Evolutionary conservation across 495 filamentous ascomycete genomes (phyloP).

Genomic region (Xylaria palmicola): DNA sequence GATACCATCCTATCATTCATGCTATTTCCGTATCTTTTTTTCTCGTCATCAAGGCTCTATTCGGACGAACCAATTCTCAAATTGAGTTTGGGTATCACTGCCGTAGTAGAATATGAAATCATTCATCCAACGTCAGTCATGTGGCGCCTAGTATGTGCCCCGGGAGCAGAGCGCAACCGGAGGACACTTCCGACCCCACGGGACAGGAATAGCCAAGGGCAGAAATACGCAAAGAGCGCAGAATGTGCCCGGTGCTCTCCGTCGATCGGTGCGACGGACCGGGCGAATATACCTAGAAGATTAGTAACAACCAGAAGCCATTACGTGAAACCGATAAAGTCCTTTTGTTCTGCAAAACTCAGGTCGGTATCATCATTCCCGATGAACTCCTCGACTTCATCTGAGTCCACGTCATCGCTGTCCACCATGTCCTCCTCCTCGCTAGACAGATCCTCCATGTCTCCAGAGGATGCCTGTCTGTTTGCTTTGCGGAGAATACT

Average conservation of each 20-base stretch:
- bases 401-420: conserved; percentile 87
- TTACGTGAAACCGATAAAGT: conserved; percentile 47
- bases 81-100: conserved; percentile 21
- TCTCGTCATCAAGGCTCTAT: conserved; percentile 1
- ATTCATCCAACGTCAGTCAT: conserved; percentile 9
- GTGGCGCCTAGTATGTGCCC: conserved; percentile 6
- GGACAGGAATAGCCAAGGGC: not conserved
- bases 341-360: conserved; percentile 44
- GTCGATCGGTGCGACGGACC: not conserved
- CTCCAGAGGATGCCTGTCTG: conserved; percentile 40
- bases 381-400: conserved; percentile 74
- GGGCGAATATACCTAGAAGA: conserved; percentile 10
- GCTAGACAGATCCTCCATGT: conserved; percentile 77
- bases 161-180: not conserved
- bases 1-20: no score
- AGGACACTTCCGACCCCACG: not conserved
- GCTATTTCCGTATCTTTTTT: conserved; percentile 14
- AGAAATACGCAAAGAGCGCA: not conserved
- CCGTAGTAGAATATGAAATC: not conserved
- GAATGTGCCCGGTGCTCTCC: not conserved
- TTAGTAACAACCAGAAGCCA: conserved; percentile 18
- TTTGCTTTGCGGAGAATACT: conserved; percentile 54
- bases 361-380: conserved; percentile 42
- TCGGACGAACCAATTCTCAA: not conserved
- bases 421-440: conserved; percentile 79